A percentile compares a stretch with the other conserved stretches of the same genome.
These are phyloP conservation scores for Wickerhamiella vanderwaltii DNA, from an alignment of 805 yeast species.

Conservation along the genomic window DNA sequence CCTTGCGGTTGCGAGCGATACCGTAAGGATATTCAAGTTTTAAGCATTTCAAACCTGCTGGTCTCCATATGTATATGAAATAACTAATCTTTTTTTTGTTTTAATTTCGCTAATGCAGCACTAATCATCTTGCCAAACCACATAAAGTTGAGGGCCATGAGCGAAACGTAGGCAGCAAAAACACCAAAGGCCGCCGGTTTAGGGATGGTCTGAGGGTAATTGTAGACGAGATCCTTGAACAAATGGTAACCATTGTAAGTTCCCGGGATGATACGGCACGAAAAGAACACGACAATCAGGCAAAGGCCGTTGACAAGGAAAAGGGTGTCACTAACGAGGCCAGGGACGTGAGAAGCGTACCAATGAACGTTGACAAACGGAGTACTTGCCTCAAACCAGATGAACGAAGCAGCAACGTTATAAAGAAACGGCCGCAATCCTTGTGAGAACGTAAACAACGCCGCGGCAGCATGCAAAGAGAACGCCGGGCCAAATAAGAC, in stretches of 20 bases:
- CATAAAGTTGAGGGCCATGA: constrained; percentile 56
- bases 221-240: constrained; percentile 27
- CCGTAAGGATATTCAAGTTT: constrained; percentile 8
- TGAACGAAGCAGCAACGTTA: constrained; percentile 71
- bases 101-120: constrained; percentile 19
- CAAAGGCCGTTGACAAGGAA: constrained; percentile 59
- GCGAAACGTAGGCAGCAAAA: constrained; percentile 44
- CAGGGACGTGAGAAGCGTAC: constrained; percentile 74
- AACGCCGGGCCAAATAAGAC: constrained; percentile 70
- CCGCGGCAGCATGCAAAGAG: constrained; percentile 70
- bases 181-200: constrained; percentile 37
- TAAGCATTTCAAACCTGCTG: no score
- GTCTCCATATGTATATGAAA: not conserved
- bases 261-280: constrained; percentile 79
- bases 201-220: constrained; percentile 31
- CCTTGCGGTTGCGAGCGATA: constrained; percentile 14
- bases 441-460: constrained; percentile 56
- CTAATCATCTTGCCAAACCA: constrained; percentile 85
- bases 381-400: constrained; percentile 77
- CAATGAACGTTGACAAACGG: constrained; percentile 93
- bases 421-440: constrained; percentile 63
- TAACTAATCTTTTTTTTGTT: not conserved
- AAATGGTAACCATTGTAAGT: constrained; percentile 47
- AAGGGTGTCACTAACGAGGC: constrained; percentile 42
- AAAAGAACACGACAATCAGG: constrained; percentile 58